These are phyloP conservation scores for Xerocomellus dryophilus DNA, from an alignment of 768 basidiomycete species.

Conservation along the genomic window DNA sequence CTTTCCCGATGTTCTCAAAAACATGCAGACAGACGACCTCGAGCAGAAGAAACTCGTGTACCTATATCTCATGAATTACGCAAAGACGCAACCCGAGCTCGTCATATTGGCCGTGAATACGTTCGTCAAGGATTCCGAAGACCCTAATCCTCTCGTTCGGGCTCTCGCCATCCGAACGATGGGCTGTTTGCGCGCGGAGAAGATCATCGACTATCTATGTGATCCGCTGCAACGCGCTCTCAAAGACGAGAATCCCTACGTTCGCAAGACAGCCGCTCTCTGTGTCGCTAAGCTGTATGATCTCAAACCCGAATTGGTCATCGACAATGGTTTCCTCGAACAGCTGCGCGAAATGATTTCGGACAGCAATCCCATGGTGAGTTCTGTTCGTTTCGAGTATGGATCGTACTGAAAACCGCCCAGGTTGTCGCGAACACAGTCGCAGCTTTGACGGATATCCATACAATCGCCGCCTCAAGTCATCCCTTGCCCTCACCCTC, in stretches of 20 bases:
- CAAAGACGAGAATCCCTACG: slow-evolving; percentile 95
- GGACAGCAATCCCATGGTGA: slow-evolving; percentile 95
- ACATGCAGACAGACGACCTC: slow-evolving; percentile 99
- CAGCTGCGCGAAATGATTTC: slow-evolving; percentile 89
- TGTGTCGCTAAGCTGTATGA: slow-evolving; percentile 98
- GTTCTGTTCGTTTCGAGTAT: slow-evolving; percentile 14
- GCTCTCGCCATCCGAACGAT: slow-evolving; percentile 97
- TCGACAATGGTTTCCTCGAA: slow-evolving; percentile 92
- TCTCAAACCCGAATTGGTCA: slow-evolving; percentile 90
- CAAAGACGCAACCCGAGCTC: slow-evolving; percentile 97
- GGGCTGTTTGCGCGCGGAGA: slow-evolving; percentile 95
- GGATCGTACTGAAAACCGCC: not conserved
- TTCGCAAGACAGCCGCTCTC: slow-evolving; percentile 94
- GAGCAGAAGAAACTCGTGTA: slow-evolving; percentile 99
- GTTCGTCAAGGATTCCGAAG: slow-evolving; percentile 96
- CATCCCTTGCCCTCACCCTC: slow-evolving; percentile 52
- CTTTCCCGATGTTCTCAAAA: slow-evolving; percentile 98
- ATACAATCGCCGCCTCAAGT: slow-evolving; percentile 57
- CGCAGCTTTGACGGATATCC: slow-evolving; percentile 89
- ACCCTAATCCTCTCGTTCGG: slow-evolving; percentile 93
- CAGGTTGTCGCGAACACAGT: slow-evolving; percentile 98
- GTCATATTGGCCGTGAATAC: slow-evolving; percentile 99
- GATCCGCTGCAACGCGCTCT: slow-evolving; percentile 91
- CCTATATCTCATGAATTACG: slow-evolving; percentile 98
- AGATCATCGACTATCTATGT: slow-evolving; percentile 98